Percentiles rank a stretch among this genome's conserved stretches.
These are phyloP conservation scores for Haplosporangium gracile DNA, from an alignment of 192 early-diverging fungal genomes.

Conservation along the genomic window DNA sequence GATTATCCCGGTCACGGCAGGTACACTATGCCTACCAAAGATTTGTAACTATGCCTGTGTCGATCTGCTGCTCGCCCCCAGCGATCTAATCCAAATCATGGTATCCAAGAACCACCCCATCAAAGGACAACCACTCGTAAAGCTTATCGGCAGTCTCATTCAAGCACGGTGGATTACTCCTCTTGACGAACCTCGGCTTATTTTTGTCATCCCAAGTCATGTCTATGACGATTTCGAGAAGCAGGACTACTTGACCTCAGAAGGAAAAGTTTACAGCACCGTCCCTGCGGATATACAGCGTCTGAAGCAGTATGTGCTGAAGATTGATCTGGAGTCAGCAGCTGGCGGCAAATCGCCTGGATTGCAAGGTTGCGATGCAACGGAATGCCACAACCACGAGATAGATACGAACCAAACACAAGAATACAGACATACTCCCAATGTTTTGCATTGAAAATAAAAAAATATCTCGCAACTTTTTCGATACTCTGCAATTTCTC, in stretches of 20 bases:
- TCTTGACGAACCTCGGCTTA: constrained; percentile 17
- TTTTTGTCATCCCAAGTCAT: constrained; percentile 35
- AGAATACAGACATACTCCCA: too few relatives aligned
- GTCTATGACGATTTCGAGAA: constrained; percentile 21
- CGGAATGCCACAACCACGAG: too few relatives aligned
- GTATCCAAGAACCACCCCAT: constrained; percentile 17
- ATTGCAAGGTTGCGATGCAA: too few relatives aligned
- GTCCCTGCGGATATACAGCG: not conserved
- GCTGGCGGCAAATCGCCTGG: constrained; percentile 16
- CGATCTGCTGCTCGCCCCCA: constrained; percentile 13
- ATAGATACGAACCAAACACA: too few relatives aligned
- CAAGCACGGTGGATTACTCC: constrained; percentile 3
- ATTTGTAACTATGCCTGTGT: constrained; percentile 25
- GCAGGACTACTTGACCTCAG: constrained; percentile 25
- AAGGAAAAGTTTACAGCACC: constrained; percentile 3
- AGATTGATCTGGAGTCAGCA: constrained; percentile 30
- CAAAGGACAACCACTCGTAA: constrained; percentile 30
- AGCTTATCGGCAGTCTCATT: constrained; percentile 18
- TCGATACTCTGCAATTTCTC: too few relatives aligned
- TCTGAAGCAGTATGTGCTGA: constrained; percentile 27
- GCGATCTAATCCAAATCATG: constrained; percentile 24
- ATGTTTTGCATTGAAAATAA: too few relatives aligned
- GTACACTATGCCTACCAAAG: constrained; percentile 26
- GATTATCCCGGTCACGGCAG: not conserved
- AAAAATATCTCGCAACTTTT: too few relatives aligned